A percentile compares a stretch with the other conserved stretches of the same genome.
Evolutionary conservation across 2,329 filamentous ascomycete species (phyloP).

Genomic region (Aureobasidium lini): DNA sequence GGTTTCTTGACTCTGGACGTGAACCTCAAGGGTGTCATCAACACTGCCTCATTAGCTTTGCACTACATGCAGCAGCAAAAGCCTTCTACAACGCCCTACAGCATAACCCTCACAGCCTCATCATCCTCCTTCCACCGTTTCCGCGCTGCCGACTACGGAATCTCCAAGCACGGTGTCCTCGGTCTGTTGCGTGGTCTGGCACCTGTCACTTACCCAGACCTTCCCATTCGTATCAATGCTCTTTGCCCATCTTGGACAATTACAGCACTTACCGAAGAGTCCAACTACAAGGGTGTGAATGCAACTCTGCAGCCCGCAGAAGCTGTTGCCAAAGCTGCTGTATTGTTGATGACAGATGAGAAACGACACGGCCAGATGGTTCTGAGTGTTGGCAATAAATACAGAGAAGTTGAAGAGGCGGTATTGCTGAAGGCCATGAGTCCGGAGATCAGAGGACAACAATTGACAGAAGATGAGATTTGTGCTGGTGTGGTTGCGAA

Average conservation of each 20-base stretch:
- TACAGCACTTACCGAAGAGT: conserved; percentile 40
- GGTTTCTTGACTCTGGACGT: conserved; percentile 33
- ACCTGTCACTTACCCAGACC: conserved; percentile 28
- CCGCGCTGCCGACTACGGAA: conserved; percentile 46
- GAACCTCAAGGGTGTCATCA: conserved; percentile 36
- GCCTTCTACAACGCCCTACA: conserved; percentile 23
- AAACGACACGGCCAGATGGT: conserved; percentile 45
- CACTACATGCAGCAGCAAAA: conserved; percentile 41
- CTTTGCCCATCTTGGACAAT: conserved; percentile 50
- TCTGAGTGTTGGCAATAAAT: conserved; percentile 43
- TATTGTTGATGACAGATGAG: conserved; percentile 43
- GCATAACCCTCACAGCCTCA: conserved; percentile 49
- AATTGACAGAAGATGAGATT: conserved; percentile 6
- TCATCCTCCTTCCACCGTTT: conserved; percentile 44
- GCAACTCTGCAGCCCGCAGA: conserved; percentile 39
- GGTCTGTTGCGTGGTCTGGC: conserved; percentile 46
- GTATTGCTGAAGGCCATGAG: conserved; percentile 3
- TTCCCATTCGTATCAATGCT: conserved; percentile 50
- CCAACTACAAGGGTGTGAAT: conserved; percentile 32
- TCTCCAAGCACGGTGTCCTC: conserved; percentile 49
- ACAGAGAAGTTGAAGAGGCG: conserved; percentile 45
- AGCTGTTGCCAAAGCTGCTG: conserved; percentile 43
- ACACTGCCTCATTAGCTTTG: conserved; percentile 33
- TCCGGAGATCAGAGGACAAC: neutral
- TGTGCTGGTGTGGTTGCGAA: neutral